Conservation (phyloP, 495 filamentous ascomycete species). For the Cairneyella variabilis region DNA sequence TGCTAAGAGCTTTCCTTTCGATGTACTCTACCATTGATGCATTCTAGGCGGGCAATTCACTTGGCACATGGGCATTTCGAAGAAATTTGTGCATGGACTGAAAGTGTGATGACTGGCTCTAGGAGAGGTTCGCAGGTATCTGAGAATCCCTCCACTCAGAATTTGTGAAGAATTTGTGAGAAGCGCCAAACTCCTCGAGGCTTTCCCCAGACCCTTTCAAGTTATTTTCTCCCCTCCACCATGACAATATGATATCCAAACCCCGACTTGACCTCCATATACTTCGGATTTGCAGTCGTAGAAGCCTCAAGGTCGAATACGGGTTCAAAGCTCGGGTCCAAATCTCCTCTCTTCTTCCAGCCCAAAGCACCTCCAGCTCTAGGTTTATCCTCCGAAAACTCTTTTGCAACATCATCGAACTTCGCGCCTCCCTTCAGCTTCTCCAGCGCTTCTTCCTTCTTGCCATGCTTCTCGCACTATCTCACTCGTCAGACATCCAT, state of each 20-base stretch:
- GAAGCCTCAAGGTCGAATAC: constrained; percentile 77
- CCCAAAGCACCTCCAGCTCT: constrained; percentile 76
- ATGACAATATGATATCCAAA: constrained; percentile 95
- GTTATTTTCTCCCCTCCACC: constrained; percentile 69
- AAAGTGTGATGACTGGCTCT: too few species aligned
- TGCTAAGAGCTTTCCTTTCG: constrained; percentile 20
- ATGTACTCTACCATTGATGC: constrained; percentile 26
- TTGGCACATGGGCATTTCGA: constrained; percentile 24
- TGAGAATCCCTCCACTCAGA: neutral
- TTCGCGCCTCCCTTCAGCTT: constrained; percentile 73
- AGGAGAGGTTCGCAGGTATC: too few species aligned
- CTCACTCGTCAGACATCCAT: constrained; percentile 13
- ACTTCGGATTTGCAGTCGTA: constrained; percentile 71
- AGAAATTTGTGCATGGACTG: too few species aligned
- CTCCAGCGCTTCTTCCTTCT: constrained; percentile 82
- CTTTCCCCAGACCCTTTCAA: neutral
- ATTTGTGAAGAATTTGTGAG: neutral
- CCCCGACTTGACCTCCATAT: constrained; percentile 74
- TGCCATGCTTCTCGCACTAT: constrained; percentile 84
- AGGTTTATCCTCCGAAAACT: constrained; percentile 89
- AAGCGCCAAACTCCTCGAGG: neutral
- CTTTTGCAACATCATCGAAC: constrained; percentile 84
- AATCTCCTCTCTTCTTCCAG: constrained; percentile 72
- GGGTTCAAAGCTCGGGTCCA: constrained; percentile 74
- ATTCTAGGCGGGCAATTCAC: constrained; percentile 26